Percentiles rank a stretch among this genome's conserved stretches.
phyloP scores from a whole-genome alignment of 768 basidiomycete genomes.

The Krasilnikovozyma curviuscula region DNA sequence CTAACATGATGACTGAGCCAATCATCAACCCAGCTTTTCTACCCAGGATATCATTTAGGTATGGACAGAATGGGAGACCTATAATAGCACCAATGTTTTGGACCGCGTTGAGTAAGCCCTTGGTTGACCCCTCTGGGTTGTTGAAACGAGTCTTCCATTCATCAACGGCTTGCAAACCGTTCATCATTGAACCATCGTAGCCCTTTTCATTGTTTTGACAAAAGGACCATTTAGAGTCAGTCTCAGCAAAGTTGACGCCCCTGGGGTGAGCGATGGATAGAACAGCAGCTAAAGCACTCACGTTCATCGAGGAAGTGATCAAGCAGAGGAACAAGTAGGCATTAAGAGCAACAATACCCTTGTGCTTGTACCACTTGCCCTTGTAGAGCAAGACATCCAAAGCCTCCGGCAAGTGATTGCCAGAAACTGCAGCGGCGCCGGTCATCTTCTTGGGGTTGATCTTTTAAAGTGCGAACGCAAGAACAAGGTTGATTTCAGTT shows the following conservation, averaged over 20 bases:
- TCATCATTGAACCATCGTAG: slow-evolving; percentile 23
- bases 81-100: slow-evolving; percentile 57
- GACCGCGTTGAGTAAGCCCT: slow-evolving; percentile 28
- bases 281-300: background rate
- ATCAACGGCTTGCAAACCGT: slow-evolving; percentile 3
- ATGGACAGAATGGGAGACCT: slow-evolving; percentile 49
- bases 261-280: background rate
- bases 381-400: too few relatives aligned
- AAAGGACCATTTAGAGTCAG: too few relatives aligned
- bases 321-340: slow-evolving; percentile 19
- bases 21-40: slow-evolving; percentile 46
- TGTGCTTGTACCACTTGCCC: slow-evolving; percentile 1
- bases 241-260: background rate
- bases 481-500: too few relatives aligned
- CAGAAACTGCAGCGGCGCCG: too few relatives aligned
- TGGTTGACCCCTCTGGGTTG: slow-evolving; percentile 1
- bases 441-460: too few relatives aligned
- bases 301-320: slow-evolving; percentile 25
- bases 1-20: slow-evolving; percentile 51
- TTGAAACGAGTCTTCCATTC: slow-evolving; percentile 8
- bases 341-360: slow-evolving; percentile 12
- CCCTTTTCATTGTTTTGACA: too few relatives aligned
- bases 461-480: too few relatives aligned
- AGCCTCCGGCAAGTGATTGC: too few relatives aligned
- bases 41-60: slow-evolving; percentile 49